These are phyloP conservation scores for Haematococcus lacustris DNA, from an alignment of 139 green algal genomes.

Conservation along the genomic window DNA sequence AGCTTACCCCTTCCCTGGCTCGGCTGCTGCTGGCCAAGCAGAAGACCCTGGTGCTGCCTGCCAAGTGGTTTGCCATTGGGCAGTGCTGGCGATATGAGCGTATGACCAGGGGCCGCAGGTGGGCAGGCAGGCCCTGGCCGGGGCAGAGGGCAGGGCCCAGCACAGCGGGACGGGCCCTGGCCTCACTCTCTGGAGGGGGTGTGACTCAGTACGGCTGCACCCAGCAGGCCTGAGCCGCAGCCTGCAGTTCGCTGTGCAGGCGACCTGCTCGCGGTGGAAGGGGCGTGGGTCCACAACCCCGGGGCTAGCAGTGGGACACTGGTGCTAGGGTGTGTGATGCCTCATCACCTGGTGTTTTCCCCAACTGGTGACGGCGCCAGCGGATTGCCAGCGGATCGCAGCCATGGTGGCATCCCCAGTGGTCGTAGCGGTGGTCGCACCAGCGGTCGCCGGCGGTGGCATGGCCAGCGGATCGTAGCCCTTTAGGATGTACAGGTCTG, in stretches of 20 bases:
- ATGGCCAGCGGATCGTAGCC: no score
- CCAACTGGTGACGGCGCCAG: no score
- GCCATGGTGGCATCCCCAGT: no score
- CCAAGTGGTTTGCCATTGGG: constrained; percentile 94
- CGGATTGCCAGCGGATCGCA: no score
- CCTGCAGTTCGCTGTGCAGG: not conserved
- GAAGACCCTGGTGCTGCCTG: constrained; percentile 68
- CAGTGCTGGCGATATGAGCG: constrained; percentile 97
- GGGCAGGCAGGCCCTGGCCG: not conserved
- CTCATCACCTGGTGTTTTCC: no score
- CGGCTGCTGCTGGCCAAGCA: constrained; percentile 64
- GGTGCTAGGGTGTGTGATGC: no score
- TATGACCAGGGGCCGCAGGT: constrained; percentile 80
- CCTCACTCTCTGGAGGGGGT: not conserved
- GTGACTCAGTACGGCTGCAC: not conserved
- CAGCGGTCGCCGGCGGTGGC: no score
- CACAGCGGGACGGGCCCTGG: not conserved
- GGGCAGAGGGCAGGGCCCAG: not conserved
- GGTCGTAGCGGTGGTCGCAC: no score
- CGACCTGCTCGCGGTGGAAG: not conserved
- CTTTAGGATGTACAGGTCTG: not conserved
- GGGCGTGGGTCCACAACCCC: not conserved
- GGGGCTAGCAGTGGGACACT: no score
- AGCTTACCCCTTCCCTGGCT: constrained; percentile 90
- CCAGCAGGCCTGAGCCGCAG: no score